phyloP scores from a whole-genome alignment of 257 asterid genomes.

The Nicotiana otophora region DNA sequence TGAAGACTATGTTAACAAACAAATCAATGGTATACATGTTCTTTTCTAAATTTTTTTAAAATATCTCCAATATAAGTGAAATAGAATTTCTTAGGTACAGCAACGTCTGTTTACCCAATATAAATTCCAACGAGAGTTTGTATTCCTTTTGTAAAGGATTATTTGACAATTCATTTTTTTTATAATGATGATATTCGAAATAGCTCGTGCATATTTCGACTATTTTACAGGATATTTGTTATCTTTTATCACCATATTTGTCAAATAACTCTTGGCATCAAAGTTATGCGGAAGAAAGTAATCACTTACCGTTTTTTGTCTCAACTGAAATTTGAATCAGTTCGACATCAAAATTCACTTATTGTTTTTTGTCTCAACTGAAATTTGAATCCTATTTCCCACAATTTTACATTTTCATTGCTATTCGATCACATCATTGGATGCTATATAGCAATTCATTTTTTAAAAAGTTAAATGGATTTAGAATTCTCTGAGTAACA shows the following conservation, averaged over 20 bases:
- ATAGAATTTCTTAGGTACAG: background rate
- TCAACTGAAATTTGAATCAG: background rate
- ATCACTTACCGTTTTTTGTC: background rate
- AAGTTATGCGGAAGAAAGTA: too few relatives aligned
- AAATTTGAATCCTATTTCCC: background rate
- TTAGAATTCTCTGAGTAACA: background rate
- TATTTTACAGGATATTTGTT: too few relatives aligned
- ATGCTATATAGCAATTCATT: background rate
- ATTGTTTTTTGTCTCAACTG: background rate
- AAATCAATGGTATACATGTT: background rate
- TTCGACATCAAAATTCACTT: too few relatives aligned
- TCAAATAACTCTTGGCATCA: background rate
- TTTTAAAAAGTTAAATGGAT: background rate
- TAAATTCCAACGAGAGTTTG: background rate
- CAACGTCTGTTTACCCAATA: background rate
- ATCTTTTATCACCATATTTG: too few relatives aligned
- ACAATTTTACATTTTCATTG: too few relatives aligned
- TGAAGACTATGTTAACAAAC: background rate
- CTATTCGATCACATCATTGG: background rate
- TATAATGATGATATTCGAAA: too few relatives aligned
- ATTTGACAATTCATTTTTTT: background rate
- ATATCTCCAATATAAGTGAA: background rate
- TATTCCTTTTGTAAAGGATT: background rate
- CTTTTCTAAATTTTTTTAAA: background rate
- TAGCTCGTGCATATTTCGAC: rapidly evolving